phyloP scores from a whole-genome alignment of 129 eudicot genomes.

The Flaveria sonorensis region DNA sequence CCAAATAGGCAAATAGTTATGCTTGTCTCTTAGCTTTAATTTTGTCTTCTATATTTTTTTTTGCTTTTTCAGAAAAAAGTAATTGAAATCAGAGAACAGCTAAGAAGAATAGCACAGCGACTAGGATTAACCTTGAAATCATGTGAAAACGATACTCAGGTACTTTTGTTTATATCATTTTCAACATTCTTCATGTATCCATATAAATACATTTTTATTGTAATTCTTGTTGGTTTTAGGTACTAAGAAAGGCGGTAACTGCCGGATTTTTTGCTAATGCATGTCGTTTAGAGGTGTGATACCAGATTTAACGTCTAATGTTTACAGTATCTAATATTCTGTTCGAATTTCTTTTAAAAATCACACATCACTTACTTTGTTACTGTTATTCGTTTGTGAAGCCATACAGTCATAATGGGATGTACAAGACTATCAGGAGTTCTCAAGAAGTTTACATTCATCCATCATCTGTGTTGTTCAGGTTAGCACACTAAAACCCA shows the following conservation, averaged over 20 bases:
- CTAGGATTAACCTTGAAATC: constrained; percentile 80
- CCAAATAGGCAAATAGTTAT: neutral
- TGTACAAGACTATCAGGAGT: constrained; percentile 77
- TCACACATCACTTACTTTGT: constrained; percentile 5
- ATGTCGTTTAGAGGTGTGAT: constrained; percentile 77
- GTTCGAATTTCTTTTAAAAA: neutral
- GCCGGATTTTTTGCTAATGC: constrained; percentile 98
- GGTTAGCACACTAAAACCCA: constrained; percentile 41
- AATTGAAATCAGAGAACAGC: constrained; percentile 73
- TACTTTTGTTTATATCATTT: constrained; percentile 6
- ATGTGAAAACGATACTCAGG: constrained; percentile 83
- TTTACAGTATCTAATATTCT: neutral
- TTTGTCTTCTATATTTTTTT: neutral
- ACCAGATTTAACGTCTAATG: constrained; percentile 17
- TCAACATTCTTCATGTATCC: neutral
- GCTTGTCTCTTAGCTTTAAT: neutral
- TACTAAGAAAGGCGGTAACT: constrained; percentile 78
- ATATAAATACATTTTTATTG: neutral
- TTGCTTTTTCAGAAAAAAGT: constrained; percentile 68
- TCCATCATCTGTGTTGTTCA: constrained; percentile 94
- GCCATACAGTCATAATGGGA: constrained; percentile 86
- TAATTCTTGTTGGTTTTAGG: constrained; percentile 45
- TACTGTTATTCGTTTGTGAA: constrained; percentile 28
- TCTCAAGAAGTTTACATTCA: constrained; percentile 94
- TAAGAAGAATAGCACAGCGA: constrained; percentile 73